phyloP scores from a whole-genome alignment of 2,329 filamentous ascomycete species.

The Sporothrix pallida region DNA sequence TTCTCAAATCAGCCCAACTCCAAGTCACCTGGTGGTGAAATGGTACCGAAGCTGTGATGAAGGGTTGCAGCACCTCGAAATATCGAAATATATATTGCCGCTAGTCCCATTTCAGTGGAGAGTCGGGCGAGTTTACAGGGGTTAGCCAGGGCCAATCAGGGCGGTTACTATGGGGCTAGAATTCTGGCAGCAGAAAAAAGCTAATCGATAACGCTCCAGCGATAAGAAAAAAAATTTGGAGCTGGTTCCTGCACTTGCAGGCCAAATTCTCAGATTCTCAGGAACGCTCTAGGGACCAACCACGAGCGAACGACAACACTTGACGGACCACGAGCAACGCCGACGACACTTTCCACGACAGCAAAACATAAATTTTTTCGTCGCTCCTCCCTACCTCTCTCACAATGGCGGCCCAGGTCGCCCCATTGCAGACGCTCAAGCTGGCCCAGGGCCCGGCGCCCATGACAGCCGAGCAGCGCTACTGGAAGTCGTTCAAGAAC shows the following conservation, averaged over 20 bases:
- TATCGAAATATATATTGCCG: not conserved
- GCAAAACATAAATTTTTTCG: not conserved
- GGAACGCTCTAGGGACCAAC: not conserved
- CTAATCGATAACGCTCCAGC: conserved; percentile 20
- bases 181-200: conserved; percentile 2
- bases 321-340: not conserved
- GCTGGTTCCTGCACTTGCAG: conserved; percentile 26
- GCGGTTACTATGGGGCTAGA: not conserved
- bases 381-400: not conserved
- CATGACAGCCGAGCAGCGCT: conserved; percentile 88
- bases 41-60: not conserved
- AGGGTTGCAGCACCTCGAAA: not conserved
- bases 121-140: too few relatives aligned
- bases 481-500: conserved; percentile 96
- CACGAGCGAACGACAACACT: not conserved
- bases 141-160: not conserved
- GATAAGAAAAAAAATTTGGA: conserved; percentile 33
- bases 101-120: not conserved
- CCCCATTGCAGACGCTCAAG: conserved; percentile 79
- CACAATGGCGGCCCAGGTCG: conserved; percentile 83
- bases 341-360: not conserved
- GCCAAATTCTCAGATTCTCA: not conserved
- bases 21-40: not conserved
- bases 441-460: conserved; percentile 81
- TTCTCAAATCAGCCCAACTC: not conserved